Evolutionary conservation across 805 yeast species (phyloP).

Genomic region (Pichia cephalocereana): DNA sequence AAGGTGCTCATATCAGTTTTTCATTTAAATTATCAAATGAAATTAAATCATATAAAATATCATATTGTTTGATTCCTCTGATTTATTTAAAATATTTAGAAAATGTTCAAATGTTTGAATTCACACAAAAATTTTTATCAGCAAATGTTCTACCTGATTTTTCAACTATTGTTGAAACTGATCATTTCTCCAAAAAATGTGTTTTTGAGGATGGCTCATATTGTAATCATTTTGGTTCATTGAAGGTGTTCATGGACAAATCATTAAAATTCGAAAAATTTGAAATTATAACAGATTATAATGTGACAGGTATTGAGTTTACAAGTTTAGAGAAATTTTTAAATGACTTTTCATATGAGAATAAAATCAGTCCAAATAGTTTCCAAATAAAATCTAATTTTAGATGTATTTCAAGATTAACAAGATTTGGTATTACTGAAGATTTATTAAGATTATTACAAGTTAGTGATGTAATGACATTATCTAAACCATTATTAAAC

Average conservation of each 20-base stretch:
- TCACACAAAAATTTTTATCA: constrained; percentile 38
- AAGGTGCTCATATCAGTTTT: constrained; percentile 39
- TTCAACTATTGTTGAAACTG: constrained; percentile 43
- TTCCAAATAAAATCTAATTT: constrained; percentile 3
- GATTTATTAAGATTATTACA: constrained; percentile 64
- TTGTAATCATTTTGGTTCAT: constrained; percentile 51
- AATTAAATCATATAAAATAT: constrained; percentile 52
- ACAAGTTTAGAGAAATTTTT: constrained; percentile 36
- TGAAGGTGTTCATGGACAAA: constrained; percentile 54
- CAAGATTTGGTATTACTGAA: constrained; percentile 55
- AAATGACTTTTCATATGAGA: constrained; percentile 20
- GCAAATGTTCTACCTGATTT: constrained; percentile 48
- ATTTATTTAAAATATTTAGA: constrained; percentile 45
- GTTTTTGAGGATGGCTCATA: constrained; percentile 64
- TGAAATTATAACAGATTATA: constrained; percentile 44
- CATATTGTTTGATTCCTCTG: constrained; percentile 55
- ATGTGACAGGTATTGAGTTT: constrained; percentile 36
- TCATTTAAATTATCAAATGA: constrained; percentile 37
- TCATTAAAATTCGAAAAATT: constrained; percentile 63
- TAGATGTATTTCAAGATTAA: constrained; percentile 28
- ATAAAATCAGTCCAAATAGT: not conserved
- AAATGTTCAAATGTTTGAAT: constrained; percentile 44
- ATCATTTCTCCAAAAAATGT: constrained; percentile 38
- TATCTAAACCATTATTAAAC: constrained; percentile 53
- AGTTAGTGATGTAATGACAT: constrained; percentile 70